Conservation (phyloP, 352 stramenopile genomes). For the Stramenopiles sp. region DNA sequence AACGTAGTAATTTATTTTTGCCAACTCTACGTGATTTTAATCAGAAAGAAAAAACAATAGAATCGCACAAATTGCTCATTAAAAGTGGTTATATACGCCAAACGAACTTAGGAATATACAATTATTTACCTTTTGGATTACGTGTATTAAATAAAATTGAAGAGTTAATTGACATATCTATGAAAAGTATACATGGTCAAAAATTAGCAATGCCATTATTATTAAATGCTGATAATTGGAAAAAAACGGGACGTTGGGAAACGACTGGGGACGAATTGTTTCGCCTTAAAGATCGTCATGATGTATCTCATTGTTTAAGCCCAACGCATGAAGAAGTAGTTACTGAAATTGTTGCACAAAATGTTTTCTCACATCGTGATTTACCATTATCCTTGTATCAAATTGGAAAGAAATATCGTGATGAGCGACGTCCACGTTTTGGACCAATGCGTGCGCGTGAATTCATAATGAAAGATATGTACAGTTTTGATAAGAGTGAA, state of each 20-base stretch:
- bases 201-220: slow-evolving; percentile 52
- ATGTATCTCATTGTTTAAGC: slow-evolving; percentile 38
- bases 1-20: too few species aligned
- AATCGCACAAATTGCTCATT: slow-evolving; percentile 54
- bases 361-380: slow-evolving; percentile 19
- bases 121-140: slow-evolving; percentile 44
- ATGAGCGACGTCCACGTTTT: slow-evolving; percentile 59
- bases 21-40: too few species aligned
- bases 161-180: slow-evolving; percentile 48
- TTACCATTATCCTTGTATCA: slow-evolving; percentile 52
- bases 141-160: slow-evolving; percentile 50
- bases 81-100: slow-evolving; percentile 60
- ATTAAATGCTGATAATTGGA: slow-evolving; percentile 46
- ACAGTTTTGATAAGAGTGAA: slow-evolving; percentile 51
- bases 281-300: slow-evolving; percentile 42
- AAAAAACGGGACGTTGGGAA: slow-evolving; percentile 52
- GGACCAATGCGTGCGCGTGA: slow-evolving; percentile 48
- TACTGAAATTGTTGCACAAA: slow-evolving; percentile 48
- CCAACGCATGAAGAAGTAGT: slow-evolving; percentile 60
- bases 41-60: too few species aligned
- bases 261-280: slow-evolving; percentile 52
- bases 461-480: slow-evolving; percentile 75
- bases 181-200: slow-evolving; percentile 46
- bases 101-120: slow-evolving; percentile 45
- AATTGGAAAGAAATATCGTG: slow-evolving; percentile 56